phyloP scores from a whole-genome alignment of 163 green algal species.

The Prototheca cutis region DNA sequence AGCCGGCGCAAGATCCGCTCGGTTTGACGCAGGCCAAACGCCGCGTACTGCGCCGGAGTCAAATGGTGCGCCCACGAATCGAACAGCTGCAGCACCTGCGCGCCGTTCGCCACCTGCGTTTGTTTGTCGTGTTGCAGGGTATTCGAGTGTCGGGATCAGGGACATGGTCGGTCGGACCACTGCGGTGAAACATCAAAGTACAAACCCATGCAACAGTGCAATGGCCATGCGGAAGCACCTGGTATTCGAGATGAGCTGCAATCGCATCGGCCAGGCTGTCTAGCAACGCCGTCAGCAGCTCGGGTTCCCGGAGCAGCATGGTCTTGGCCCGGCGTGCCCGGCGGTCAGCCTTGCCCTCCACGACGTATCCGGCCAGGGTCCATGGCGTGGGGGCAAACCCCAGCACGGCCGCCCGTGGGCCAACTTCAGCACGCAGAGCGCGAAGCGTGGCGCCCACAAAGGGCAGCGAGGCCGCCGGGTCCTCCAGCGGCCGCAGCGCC shows the following conservation, averaged over 20 bases:
- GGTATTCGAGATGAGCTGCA: constrained; percentile 75
- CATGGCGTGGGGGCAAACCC: constrained; percentile 94
- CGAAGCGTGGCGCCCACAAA: constrained; percentile 83
- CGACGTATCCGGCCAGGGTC: constrained; percentile 88
- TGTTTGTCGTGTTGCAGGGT: background rate
- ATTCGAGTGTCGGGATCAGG: too few species aligned
- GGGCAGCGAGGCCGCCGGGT: constrained; percentile 61
- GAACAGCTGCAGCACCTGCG: constrained; percentile 94
- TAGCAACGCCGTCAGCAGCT: constrained; percentile 79
- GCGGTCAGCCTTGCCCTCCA: constrained; percentile 82
- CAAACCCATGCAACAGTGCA: too few species aligned
- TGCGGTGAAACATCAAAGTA: too few species aligned
- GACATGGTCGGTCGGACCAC: too few species aligned
- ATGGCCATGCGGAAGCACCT: constrained; percentile 92
- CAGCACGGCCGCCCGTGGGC: constrained; percentile 60
- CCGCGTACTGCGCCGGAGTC: constrained; percentile 76
- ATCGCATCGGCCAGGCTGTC: constrained; percentile 79
- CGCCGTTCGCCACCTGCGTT: constrained; percentile 22
- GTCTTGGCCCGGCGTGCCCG: constrained; percentile 85
- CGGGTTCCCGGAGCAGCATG: constrained; percentile 76
- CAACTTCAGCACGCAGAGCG: constrained; percentile 52
- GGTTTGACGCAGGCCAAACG: constrained; percentile 87
- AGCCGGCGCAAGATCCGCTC: constrained; percentile 69
- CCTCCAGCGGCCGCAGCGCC: constrained; percentile 56
- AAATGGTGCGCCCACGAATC: constrained; percentile 97